phyloP scores from a whole-genome alignment of 768 basidiomycete species.

The Boletus insuetus region DNA sequence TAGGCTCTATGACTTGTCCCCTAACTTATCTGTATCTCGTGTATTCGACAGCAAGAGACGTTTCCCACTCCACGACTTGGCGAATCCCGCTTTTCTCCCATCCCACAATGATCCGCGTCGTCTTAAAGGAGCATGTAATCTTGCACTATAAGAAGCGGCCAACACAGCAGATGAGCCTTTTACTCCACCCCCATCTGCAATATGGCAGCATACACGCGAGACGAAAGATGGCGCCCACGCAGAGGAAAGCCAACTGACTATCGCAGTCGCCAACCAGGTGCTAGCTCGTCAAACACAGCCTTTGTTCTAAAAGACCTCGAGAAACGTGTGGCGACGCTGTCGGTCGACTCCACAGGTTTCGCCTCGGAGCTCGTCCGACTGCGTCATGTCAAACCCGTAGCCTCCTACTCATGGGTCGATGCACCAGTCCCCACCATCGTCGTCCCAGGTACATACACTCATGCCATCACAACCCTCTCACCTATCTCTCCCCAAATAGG shows the following conservation, averaged over 20 bases:
- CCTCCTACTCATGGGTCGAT: conserved; percentile 56
- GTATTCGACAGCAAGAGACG: conserved; percentile 5
- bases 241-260: conserved; percentile 11
- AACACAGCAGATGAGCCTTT: not conserved
- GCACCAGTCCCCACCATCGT: conserved; percentile 45
- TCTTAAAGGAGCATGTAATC: not conserved
- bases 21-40: not conserved
- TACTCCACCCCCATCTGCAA: not conserved
- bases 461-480: not conserved
- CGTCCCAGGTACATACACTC: conserved; percentile 41
- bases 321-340: conserved; percentile 17
- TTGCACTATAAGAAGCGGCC: not conserved
- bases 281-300: not conserved
- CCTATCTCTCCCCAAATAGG: conserved; percentile 36
- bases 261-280: not conserved
- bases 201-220: conserved; percentile 19
- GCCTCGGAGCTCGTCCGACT: conserved; percentile 31
- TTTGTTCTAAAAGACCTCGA: conserved; percentile 26
- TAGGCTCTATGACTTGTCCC: not conserved
- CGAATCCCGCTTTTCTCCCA: not conserved
- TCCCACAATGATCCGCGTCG: conserved; percentile 11
- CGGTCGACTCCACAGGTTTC: conserved; percentile 1
- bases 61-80: too few species aligned
- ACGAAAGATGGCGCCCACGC: conserved; percentile 9
- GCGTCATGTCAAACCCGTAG: conserved; percentile 40